A percentile compares a stretch with the other conserved stretches of the same genome.
Conservation (phyloP, 768 basidiomycete genomes). For the Amanita inopinata region DNA sequence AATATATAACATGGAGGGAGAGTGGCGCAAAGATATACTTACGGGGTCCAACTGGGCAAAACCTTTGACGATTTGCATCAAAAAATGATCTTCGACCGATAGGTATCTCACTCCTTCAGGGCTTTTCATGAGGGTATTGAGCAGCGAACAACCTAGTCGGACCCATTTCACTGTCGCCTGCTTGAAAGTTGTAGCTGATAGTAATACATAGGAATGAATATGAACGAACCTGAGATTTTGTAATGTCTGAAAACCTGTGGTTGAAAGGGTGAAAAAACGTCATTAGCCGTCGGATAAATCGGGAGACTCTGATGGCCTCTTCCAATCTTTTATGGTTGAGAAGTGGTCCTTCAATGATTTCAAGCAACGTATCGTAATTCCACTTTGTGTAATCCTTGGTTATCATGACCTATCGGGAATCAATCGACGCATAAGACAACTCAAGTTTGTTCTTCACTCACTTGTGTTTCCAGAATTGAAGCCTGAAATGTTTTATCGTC, state of each 20-base stretch:
- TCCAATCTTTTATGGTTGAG: slow-evolving; percentile 88
- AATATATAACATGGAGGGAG: too few relatives aligned
- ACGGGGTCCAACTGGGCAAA: slow-evolving; percentile 93
- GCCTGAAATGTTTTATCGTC: slow-evolving; percentile 90
- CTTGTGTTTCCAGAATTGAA: slow-evolving; percentile 79
- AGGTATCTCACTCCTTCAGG: slow-evolving; percentile 81
- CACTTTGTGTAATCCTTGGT: slow-evolving; percentile 87
- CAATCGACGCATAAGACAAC: background rate
- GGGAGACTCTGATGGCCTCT: slow-evolving; percentile 84
- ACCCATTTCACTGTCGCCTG: slow-evolving; percentile 83
- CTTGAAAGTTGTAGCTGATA: background rate
- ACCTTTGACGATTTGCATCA: slow-evolving; percentile 74
- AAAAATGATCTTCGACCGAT: slow-evolving; percentile 70
- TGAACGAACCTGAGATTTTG: slow-evolving; percentile 47
- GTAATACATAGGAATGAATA: background rate
- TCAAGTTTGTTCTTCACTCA: slow-evolving; percentile 20
- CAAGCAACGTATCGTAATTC: slow-evolving; percentile 84
- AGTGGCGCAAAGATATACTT: slow-evolving; percentile 17
- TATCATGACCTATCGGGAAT: slow-evolving; percentile 56
- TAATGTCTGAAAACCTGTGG: slow-evolving; percentile 80
- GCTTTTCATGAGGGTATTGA: slow-evolving; percentile 77
- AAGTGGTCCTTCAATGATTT: slow-evolving; percentile 86
- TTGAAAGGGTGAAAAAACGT: slow-evolving; percentile 89
- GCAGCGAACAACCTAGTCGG: slow-evolving; percentile 67
- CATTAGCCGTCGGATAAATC: slow-evolving; percentile 86